Percentiles rank a stretch among this genome's conserved stretches.
phyloP scores from a whole-genome alignment of 495 filamentous ascomycete genomes.

The Clavariopsis aquatica region DNA sequence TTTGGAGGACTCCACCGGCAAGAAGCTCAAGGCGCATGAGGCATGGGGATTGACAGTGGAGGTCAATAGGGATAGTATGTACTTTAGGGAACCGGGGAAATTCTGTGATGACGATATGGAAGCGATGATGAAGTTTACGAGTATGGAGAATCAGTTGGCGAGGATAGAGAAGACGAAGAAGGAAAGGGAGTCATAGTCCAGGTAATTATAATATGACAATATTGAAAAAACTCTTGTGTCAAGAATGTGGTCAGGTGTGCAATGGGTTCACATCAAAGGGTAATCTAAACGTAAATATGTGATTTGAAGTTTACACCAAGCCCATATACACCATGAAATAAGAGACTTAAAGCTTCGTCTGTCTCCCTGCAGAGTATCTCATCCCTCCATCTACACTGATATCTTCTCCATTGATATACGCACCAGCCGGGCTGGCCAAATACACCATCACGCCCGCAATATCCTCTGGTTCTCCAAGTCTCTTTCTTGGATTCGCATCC shows the following conservation, averaged over 20 bases:
- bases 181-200: neutral
- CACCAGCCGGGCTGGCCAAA: slow-evolving; percentile 42
- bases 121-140: slow-evolving; percentile 38
- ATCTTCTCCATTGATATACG: slow-evolving; percentile 45
- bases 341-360: slow-evolving; percentile 29
- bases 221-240: neutral
- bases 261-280: neutral
- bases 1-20: slow-evolving; percentile 25
- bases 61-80: slow-evolving; percentile 38
- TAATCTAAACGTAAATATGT: neutral
- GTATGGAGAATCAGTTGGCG: slow-evolving; percentile 35
- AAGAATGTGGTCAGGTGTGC: neutral
- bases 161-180: slow-evolving; percentile 34
- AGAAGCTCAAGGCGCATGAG: slow-evolving; percentile 17
- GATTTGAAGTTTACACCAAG: neutral
- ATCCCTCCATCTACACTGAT: slow-evolving; percentile 42
- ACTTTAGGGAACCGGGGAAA: slow-evolving; percentile 32
- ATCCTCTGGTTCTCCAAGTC: slow-evolving; percentile 48
- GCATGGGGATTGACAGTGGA: slow-evolving; percentile 39
- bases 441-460: slow-evolving; percentile 50
- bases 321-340: neutral
- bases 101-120: slow-evolving; percentile 41
- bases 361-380: slow-evolving; percentile 25
- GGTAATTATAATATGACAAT: neutral
- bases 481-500: slow-evolving; percentile 42